Percentiles rank a stretch among this genome's conserved stretches.
phyloP scores from a whole-genome alignment of 192 early-diverging fungal species.

The Podila horticola region DNA sequence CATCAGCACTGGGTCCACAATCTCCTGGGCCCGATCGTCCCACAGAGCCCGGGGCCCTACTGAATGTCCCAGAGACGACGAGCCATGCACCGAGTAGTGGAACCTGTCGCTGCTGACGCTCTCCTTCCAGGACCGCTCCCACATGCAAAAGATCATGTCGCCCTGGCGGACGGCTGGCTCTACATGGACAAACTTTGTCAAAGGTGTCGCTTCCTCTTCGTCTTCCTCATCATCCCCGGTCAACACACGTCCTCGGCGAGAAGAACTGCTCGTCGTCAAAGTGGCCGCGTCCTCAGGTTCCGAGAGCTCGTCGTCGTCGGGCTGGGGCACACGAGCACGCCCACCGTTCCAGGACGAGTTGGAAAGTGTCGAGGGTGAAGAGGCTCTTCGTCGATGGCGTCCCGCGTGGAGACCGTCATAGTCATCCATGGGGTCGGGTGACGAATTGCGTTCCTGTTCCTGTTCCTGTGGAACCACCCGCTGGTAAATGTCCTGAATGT shows the following conservation, averaged over 20 bases:
- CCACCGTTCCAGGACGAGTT: constrained; percentile 11
- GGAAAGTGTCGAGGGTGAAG: constrained; percentile 14
- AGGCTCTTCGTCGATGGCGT: not conserved
- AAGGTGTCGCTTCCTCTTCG: not conserved
- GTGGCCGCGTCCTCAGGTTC: constrained; percentile 30
- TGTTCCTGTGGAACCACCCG: constrained; percentile 1
- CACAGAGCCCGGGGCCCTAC: not conserved
- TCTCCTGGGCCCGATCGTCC: constrained; percentile 21
- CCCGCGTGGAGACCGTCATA: not conserved
- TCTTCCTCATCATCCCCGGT: not conserved
- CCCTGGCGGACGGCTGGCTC: constrained; percentile 21
- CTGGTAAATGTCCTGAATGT: constrained; percentile 35
- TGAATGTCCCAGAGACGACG: not conserved
- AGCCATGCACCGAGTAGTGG: not conserved
- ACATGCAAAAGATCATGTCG: constrained; percentile 42
- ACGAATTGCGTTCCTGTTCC: constrained; percentile 1
- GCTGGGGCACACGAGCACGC: constrained; percentile 11
- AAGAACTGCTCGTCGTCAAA: not conserved
- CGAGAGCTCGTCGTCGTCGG: constrained; percentile 21
- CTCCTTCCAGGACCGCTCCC: constrained; percentile 19
- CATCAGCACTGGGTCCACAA: constrained; percentile 25
- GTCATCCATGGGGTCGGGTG: constrained; percentile 4
- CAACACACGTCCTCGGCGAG: not conserved
- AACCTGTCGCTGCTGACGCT: constrained; percentile 2
- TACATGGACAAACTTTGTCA: constrained; percentile 1